Evolutionary conservation across 108 stramenopile genomes (phyloP).

Genomic region (Cyclotella choctawhatcheeana): DNA sequence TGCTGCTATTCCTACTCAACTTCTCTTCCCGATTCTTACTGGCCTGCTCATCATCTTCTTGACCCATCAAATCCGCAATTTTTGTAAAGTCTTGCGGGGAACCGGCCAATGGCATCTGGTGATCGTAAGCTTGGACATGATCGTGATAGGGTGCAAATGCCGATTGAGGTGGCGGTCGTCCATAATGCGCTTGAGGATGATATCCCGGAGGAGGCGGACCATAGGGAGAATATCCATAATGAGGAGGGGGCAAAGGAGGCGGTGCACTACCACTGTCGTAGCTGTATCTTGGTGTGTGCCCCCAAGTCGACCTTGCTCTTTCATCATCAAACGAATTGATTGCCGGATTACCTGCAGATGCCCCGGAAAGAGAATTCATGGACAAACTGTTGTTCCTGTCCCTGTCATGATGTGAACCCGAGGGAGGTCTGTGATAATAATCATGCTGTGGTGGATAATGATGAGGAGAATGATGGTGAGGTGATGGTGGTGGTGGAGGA

Average conservation of each 20-base stretch:
- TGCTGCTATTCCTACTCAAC: constrained; percentile 7
- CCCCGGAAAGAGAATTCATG: constrained; percentile 61
- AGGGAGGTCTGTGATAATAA: constrained; percentile 8
- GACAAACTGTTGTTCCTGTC: constrained; percentile 18
- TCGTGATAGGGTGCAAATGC: constrained; percentile 39
- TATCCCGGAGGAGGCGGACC: constrained; percentile 3
- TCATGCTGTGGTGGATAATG: constrained; percentile 13
- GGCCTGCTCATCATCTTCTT: constrained; percentile 16
- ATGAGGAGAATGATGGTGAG: constrained; percentile 14
- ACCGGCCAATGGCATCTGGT: constrained; percentile 4
- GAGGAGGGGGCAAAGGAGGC: constrained; percentile 25
- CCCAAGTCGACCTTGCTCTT: constrained; percentile 3
- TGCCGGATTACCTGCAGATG: constrained; percentile 50
- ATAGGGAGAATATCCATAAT: constrained; percentile 11
- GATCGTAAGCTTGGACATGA: constrained; percentile 10
- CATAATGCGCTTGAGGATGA: constrained; percentile 17
- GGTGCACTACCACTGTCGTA: constrained; percentile 5
- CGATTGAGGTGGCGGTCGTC: constrained; percentile 25
- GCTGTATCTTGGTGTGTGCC: background rate
- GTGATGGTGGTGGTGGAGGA: constrained; percentile 13
- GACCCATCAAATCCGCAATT: constrained; percentile 43
- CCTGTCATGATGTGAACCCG: background rate
- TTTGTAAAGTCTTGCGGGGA: constrained; percentile 47
- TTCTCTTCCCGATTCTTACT: background rate
- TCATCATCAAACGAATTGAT: constrained; percentile 34